A percentile compares a stretch with the other conserved stretches of the same genome.
phyloP scores from a whole-genome alignment of 495 filamentous ascomycete genomes.

The Glonium stellatum region DNA sequence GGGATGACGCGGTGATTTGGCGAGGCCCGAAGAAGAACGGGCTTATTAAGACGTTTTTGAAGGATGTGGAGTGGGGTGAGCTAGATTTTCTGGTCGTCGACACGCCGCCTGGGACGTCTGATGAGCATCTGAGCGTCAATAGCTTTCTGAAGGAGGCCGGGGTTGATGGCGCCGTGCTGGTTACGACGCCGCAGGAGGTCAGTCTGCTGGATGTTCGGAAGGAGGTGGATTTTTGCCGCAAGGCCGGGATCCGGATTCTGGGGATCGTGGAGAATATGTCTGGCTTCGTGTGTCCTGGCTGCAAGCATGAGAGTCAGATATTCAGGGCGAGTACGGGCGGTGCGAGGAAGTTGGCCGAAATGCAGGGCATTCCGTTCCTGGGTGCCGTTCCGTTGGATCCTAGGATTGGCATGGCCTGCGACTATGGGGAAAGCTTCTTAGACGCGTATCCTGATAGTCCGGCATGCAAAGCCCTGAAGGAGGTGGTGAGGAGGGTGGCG shows the following conservation, averaged over 20 bases:
- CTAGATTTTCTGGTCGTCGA: conserved; percentile 90
- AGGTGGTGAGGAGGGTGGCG: conserved; percentile 65
- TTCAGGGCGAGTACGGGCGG: conserved; percentile 91
- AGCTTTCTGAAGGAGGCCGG: conserved; percentile 77
- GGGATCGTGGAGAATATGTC: conserved; percentile 98
- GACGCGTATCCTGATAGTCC: conserved; percentile 89
- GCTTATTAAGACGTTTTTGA: conserved; percentile 92
- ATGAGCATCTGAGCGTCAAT: conserved; percentile 92
- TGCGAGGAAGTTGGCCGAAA: conserved; percentile 66
- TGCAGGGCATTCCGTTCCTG: conserved; percentile 79
- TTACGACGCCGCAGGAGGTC: conserved; percentile 96
- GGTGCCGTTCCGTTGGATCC: conserved; percentile 92
- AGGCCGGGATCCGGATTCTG: conserved; percentile 81
- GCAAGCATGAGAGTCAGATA: conserved; percentile 72
- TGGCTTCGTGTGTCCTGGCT: conserved; percentile 89
- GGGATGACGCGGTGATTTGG: conserved; percentile 95
- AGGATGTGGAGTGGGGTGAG: conserved; percentile 95
- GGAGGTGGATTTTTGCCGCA: conserved; percentile 93
- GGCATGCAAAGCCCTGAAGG: conserved; percentile 67
- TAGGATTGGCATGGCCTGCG: conserved; percentile 88
- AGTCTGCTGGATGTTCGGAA: conserved; percentile 85
- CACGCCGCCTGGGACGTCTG: conserved; percentile 88
- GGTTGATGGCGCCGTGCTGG: conserved; percentile 85
- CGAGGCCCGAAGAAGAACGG: conserved; percentile 97
- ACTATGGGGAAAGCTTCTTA: conserved; percentile 96